A percentile compares a stretch with the other conserved stretches of the same genome.
These are phyloP conservation scores for Psilocybe cubensis DNA, from an alignment of 768 basidiomycete genomes.

Conservation along the genomic window DNA sequence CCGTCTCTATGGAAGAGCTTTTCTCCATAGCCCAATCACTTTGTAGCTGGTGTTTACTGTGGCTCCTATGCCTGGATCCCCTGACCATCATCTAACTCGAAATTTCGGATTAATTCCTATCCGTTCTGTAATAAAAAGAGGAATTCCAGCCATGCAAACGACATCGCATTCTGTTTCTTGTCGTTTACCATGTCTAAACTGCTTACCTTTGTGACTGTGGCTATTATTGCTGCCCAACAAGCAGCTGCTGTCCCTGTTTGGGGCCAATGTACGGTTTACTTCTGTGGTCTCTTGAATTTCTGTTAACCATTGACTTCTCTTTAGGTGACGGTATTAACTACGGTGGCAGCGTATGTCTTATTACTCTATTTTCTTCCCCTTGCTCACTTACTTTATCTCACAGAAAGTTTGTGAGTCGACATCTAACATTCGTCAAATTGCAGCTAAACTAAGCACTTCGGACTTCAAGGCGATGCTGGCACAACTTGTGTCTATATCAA, in stretches of 20 bases:
- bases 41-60: not conserved
- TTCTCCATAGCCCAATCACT: not conserved
- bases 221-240: slow-evolving; percentile 20
- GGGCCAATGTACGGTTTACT: slow-evolving; percentile 31
- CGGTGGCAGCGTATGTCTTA: slow-evolving; percentile 26
- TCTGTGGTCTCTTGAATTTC: not conserved
- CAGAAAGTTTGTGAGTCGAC: slow-evolving; percentile 20
- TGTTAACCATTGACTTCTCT: not conserved
- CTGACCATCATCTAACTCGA: slow-evolving; percentile 1
- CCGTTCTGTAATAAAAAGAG: slow-evolving; percentile 9
- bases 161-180: not conserved
- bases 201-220: slow-evolving; percentile 27
- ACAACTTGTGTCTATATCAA: slow-evolving; percentile 30
- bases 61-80: slow-evolving; percentile 1
- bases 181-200: slow-evolving; percentile 25
- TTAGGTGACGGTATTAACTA: slow-evolving; percentile 33
- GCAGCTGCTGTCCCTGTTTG: slow-evolving; percentile 29
- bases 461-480: slow-evolving; percentile 27
- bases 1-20: not conserved
- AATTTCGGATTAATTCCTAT: slow-evolving; percentile 13
- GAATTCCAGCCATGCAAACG: not conserved
- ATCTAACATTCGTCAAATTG: not conserved
- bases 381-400: not conserved
- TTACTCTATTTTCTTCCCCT: not conserved
- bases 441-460: not conserved